phyloP scores from a whole-genome alignment of 805 yeast genomes.

The Brettanomyces custersianus region DNA sequence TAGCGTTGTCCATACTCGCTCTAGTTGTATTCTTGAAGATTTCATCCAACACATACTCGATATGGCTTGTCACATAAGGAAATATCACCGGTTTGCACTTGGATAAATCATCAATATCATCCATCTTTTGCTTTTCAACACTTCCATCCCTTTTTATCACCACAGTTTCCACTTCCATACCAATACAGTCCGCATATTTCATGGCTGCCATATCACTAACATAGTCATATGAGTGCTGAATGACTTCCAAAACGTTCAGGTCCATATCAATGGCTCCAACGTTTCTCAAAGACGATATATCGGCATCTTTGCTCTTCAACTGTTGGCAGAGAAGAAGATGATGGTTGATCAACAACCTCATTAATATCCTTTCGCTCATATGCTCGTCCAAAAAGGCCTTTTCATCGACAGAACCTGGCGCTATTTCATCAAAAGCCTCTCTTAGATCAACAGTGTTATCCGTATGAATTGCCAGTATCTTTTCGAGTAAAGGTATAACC shows the following conservation, averaged over 20 bases:
- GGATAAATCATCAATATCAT: constrained; percentile 19
- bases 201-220: constrained; percentile 78
- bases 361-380: constrained; percentile 73
- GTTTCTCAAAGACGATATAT: constrained; percentile 27
- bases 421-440: constrained; percentile 60
- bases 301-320: constrained; percentile 29
- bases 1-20: constrained; percentile 71
- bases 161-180: constrained; percentile 41
- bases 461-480: constrained; percentile 66
- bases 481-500: constrained; percentile 44
- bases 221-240: constrained; percentile 57
- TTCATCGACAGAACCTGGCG: constrained; percentile 27
- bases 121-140: constrained; percentile 24
- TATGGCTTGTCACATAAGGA: constrained; percentile 80
- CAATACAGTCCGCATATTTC: constrained; percentile 72
- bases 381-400: constrained; percentile 59
- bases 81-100: constrained; percentile 32
- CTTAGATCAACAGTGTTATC: constrained; percentile 80
- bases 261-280: constrained; percentile 62
- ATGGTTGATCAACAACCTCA: constrained; percentile 82
- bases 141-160: constrained; percentile 21
- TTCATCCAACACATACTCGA: constrained; percentile 84
- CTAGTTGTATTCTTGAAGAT: constrained; percentile 78
- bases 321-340: constrained; percentile 55
- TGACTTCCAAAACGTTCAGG: constrained; percentile 52